Conservation (phyloP, 345 rosid genomes). For the Pugionium dolabratum region DNA sequence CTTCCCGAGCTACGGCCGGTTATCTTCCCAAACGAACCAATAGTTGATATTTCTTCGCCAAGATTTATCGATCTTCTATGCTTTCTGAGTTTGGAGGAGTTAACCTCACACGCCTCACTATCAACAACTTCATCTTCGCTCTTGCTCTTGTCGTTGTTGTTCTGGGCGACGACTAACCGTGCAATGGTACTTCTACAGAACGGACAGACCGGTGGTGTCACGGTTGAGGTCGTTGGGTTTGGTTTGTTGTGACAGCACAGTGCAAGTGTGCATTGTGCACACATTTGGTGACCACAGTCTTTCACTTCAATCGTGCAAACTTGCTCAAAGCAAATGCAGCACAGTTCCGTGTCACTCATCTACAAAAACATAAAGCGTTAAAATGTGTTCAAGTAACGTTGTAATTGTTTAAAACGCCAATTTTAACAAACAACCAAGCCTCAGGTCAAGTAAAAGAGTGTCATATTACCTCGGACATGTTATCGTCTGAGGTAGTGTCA, state of each 20-base stretch:
- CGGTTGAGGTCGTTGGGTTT: slow-evolving; percentile 70
- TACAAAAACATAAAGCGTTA: slow-evolving; percentile 42
- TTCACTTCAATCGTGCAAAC: slow-evolving; percentile 91
- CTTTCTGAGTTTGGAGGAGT: slow-evolving; percentile 67
- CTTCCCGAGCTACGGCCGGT: slow-evolving; percentile 76
- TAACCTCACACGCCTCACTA: slow-evolving; percentile 49
- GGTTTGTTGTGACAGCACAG: slow-evolving; percentile 98
- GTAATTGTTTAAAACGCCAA: neutral
- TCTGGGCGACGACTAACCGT: slow-evolving; percentile 63
- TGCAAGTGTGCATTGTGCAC: slow-evolving; percentile 96
- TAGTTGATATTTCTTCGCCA: slow-evolving; percentile 76
- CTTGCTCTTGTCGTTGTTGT: slow-evolving; percentile 48
- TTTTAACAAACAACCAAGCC: neutral
- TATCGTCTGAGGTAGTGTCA: slow-evolving; percentile 66
- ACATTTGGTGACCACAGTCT: slow-evolving; percentile 95
- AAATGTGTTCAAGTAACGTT: neutral
- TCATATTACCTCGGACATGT: slow-evolving; percentile 72
- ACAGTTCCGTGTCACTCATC: slow-evolving; percentile 77
- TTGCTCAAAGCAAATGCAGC: slow-evolving; percentile 98
- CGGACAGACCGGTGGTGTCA: slow-evolving; percentile 85
- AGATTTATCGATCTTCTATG: slow-evolving; percentile 66
- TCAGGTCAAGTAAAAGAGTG: neutral
- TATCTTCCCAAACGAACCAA: slow-evolving; percentile 67
- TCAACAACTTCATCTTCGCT: slow-evolving; percentile 49
- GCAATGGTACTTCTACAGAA: slow-evolving; percentile 89